phyloP scores from a whole-genome alignment of 495 filamentous ascomycete genomes.

The Daldinia concentrica region DNA sequence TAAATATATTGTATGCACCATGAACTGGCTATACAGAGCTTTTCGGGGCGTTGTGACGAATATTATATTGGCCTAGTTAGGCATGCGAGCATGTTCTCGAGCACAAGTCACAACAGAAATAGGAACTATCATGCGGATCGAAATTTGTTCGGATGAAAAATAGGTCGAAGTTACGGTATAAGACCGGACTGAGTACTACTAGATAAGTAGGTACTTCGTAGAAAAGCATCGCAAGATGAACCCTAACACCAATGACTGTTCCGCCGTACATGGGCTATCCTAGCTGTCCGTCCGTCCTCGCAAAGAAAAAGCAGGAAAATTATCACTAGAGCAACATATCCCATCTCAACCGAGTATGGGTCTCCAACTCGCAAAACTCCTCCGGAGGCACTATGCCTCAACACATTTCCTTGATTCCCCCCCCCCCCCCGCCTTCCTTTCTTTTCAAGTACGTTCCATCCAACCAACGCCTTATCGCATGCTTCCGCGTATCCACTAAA shows the following conservation, averaged over 20 bases:
- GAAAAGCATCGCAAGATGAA: conserved; percentile 12
- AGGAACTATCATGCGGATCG: background rate
- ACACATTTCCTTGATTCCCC: conserved; percentile 30
- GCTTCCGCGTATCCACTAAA: conserved; percentile 12
- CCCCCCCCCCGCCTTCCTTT: conserved; percentile 12
- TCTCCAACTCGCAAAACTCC: conserved; percentile 25
- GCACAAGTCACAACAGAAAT: background rate
- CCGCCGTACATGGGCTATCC: conserved; percentile 10
- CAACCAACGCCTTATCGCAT: conserved; percentile 37
- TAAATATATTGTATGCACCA: conserved; percentile 10
- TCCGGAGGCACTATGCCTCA: conserved; percentile 29
- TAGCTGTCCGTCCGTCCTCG: conserved; percentile 11
- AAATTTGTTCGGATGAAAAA: background rate
- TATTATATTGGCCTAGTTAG: background rate
- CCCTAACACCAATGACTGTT: conserved; percentile 19
- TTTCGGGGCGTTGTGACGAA: background rate
- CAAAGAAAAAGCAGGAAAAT: conserved; percentile 2
- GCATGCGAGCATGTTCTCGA: background rate
- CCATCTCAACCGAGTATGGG: conserved; percentile 10
- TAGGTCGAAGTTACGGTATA: conserved; percentile 13
- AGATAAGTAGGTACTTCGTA: conserved; percentile 1
- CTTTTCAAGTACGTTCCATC: conserved; percentile 7
- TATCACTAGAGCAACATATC: background rate
- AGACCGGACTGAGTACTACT: conserved; percentile 22
- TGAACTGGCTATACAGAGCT: background rate